These are phyloP conservation scores for Trichoderma breve DNA, from an alignment of 2,329 filamentous ascomycete genomes.

Conservation along the genomic window DNA sequence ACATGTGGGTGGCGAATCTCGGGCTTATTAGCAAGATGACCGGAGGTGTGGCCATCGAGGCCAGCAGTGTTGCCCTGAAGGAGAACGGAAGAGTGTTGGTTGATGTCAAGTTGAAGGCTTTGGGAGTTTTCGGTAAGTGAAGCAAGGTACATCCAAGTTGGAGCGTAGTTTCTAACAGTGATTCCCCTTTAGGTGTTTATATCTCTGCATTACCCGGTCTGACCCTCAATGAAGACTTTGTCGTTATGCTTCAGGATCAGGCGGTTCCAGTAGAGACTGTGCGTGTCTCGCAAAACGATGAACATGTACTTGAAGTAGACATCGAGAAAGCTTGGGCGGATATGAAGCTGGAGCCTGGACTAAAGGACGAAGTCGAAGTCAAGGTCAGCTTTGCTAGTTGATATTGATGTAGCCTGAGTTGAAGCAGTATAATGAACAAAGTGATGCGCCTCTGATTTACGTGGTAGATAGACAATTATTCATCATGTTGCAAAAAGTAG, in stretches of 20 bases:
- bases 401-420: background rate
- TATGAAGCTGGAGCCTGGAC: conserved; percentile 66
- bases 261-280: conserved; percentile 69
- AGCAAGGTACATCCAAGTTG: background rate
- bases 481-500: background rate
- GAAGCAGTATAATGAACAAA: background rate
- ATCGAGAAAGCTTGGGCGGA: conserved; percentile 73
- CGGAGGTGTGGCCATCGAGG: conserved; percentile 72
- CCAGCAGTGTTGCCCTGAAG: conserved; percentile 54
- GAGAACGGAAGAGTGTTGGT: conserved; percentile 61
- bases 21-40: conserved; percentile 89
- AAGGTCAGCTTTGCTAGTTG: conserved; percentile 55
- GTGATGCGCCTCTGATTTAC: background rate
- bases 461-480: background rate
- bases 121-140: conserved; percentile 65
- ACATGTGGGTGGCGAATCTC: conserved; percentile 62
- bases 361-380: conserved; percentile 76
- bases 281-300: conserved; percentile 49
- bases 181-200: conserved; percentile 58
- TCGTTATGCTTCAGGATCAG: conserved; percentile 71
- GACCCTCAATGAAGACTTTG: conserved; percentile 62
- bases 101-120: conserved; percentile 71
- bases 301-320: conserved; percentile 72
- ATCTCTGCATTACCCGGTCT: conserved; percentile 65
- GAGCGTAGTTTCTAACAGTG: background rate